Percentiles rank a stretch among this genome's conserved stretches.
phyloP scores from a whole-genome alignment of 2,329 filamentous ascomycete genomes.

The Alternaria sp. region DNA sequence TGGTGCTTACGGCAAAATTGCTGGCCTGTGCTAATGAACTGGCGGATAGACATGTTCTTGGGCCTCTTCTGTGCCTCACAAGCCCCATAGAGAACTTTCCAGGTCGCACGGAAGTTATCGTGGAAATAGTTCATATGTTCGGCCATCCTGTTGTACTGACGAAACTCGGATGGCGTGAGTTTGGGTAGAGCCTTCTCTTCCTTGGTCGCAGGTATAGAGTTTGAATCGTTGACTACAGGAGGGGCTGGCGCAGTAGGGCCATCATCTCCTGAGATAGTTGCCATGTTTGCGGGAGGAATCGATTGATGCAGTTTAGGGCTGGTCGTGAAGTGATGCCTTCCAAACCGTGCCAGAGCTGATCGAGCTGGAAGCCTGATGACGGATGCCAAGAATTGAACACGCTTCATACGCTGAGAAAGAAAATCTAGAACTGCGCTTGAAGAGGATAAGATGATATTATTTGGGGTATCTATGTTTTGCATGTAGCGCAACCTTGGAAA shows the following conservation, averaged over 20 bases:
- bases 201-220: background rate
- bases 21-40: slow-evolving; percentile 74
- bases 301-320: slow-evolving; percentile 4
- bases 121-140: slow-evolving; percentile 77
- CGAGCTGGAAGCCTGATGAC: slow-evolving; percentile 9
- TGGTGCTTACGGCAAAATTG: slow-evolving; percentile 64
- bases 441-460: background rate
- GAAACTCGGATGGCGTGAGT: slow-evolving; percentile 72
- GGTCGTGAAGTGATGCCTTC: background rate
- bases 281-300: slow-evolving; percentile 9
- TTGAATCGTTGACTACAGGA: slow-evolving; percentile 9
- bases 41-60: slow-evolving; percentile 69
- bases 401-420: slow-evolving; percentile 14
- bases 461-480: slow-evolving; percentile 15
- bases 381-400: slow-evolving; percentile 8
- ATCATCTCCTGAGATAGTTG: slow-evolving; percentile 9
- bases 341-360: background rate
- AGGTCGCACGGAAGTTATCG: slow-evolving; percentile 59
- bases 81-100: slow-evolving; percentile 75
- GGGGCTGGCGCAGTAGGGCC: slow-evolving; percentile 8
- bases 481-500: slow-evolving; percentile 11
- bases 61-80: slow-evolving; percentile 69
- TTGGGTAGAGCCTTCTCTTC: slow-evolving; percentile 63
- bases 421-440: background rate
- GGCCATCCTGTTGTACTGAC: slow-evolving; percentile 74